These are phyloP conservation scores for Sclerotinia trifoliorum DNA, from an alignment of 2,329 filamentous ascomycete genomes.

Conservation along the genomic window DNA sequence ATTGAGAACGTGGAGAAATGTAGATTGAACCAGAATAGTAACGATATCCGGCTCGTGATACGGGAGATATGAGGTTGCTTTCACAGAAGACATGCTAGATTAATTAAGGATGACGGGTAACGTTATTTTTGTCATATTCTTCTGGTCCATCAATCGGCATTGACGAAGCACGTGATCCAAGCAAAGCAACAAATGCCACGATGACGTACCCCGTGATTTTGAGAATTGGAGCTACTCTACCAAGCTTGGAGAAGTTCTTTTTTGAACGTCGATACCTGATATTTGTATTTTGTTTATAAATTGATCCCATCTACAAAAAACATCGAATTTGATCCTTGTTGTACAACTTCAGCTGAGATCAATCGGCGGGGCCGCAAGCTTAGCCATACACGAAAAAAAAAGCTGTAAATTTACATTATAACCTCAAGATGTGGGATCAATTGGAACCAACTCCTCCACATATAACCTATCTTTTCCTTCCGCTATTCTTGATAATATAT, in stretches of 20 bases:
- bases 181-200: too few relatives aligned
- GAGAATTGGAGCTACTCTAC: neutral
- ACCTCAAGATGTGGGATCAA: constrained; percentile 47
- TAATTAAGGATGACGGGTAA: too few relatives aligned
- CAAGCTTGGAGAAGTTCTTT: neutral
- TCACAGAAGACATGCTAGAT: too few relatives aligned
- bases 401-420: neutral
- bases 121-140: too few relatives aligned
- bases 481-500: constrained; percentile 57
- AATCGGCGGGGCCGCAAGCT: too few relatives aligned
- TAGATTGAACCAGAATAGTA: too few relatives aligned
- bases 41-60: too few relatives aligned
- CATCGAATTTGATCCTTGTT: neutral
- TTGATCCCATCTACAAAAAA: neutral
- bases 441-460: constrained; percentile 55
- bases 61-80: too few relatives aligned
- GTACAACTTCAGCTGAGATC: neutral
- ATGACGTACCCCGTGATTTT: neutral
- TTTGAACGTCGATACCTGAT: neutral
- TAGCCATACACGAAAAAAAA: neutral
- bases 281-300: neutral
- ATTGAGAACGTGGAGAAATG: too few relatives aligned
- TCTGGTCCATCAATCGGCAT: too few relatives aligned
- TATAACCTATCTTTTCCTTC: constrained; percentile 57
- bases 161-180: neutral